These are phyloP conservation scores for Epicoccum nigrum DNA, from an alignment of 2,329 filamentous ascomycete genomes.

Conservation along the genomic window DNA sequence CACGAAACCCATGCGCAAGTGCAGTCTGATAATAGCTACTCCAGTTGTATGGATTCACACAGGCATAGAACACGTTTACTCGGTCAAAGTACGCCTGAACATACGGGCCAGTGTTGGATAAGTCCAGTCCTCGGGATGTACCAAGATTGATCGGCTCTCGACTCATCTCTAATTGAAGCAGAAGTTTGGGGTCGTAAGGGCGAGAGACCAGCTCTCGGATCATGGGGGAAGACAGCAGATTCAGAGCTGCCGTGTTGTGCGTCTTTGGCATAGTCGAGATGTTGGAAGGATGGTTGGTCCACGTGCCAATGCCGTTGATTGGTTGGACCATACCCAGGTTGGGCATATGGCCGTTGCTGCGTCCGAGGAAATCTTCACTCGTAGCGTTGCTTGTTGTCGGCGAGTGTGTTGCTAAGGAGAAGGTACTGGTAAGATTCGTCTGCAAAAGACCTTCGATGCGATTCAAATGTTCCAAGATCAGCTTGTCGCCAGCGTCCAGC, in stretches of 20 bases:
- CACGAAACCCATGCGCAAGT: constrained; percentile 75
- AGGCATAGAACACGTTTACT: constrained; percentile 86
- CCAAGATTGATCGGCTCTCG: constrained; percentile 71
- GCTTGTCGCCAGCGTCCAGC: constrained; percentile 83
- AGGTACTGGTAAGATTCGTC: constrained; percentile 64
- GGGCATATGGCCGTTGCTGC: constrained; percentile 46
- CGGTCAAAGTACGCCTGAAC: constrained; percentile 80
- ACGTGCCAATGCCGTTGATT: constrained; percentile 70
- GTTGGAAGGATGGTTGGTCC: constrained; percentile 67
- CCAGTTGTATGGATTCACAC: constrained; percentile 84
- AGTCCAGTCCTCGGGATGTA: constrained; percentile 68
- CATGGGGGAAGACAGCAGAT: constrained; percentile 79
- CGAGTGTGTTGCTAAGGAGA: constrained; percentile 64
- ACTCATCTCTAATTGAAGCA: constrained; percentile 81
- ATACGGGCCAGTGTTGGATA: constrained; percentile 76
- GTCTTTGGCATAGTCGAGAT: constrained; percentile 87
- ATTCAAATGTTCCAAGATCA: constrained; percentile 78
- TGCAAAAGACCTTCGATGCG: constrained; percentile 82
- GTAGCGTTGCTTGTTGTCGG: constrained; percentile 52
- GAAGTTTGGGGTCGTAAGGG: constrained; percentile 80
- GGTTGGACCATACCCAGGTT: constrained; percentile 48
- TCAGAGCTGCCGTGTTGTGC: constrained; percentile 79
- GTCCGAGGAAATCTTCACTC: constrained; percentile 51
- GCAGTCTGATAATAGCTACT: constrained; percentile 75
- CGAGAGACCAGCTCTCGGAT: constrained; percentile 78